These are phyloP conservation scores for Berberis vulgaris DNA, from an alignment of 164 flowering plant species.

Conservation along the genomic window DNA sequence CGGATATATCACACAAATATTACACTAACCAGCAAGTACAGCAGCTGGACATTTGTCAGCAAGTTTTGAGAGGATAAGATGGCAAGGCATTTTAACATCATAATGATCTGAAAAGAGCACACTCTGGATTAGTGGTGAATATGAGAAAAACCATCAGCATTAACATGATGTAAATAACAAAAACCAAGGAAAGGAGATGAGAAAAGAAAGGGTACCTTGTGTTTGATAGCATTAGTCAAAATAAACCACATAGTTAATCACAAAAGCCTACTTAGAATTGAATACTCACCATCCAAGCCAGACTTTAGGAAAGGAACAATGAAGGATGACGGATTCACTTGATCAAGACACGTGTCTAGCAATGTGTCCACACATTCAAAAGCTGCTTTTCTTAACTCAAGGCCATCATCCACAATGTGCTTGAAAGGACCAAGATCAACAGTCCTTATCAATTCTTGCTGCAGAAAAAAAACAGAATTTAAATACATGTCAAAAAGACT, in stretches of 20 bases:
- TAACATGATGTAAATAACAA: no score
- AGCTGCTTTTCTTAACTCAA: slow-evolving; percentile 96
- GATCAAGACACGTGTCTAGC: slow-evolving; percentile 94
- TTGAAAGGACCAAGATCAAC: slow-evolving; percentile 99
- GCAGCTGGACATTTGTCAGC: slow-evolving; percentile 96
- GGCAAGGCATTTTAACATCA: slow-evolving; percentile 99
- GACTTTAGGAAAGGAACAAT: slow-evolving; percentile 94
- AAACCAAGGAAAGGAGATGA: no score
- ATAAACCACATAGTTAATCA: no score
- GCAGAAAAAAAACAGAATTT: slow-evolving; percentile 20
- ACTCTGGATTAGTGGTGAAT: background rate
- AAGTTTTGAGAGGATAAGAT: slow-evolving; percentile 95
- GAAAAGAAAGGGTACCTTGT: no score
- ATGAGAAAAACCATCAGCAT: background rate
- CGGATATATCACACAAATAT: background rate
- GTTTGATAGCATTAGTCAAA: no score
- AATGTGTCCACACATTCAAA: slow-evolving; percentile 98
- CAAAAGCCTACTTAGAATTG: background rate
- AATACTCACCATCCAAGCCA: slow-evolving; percentile 79
- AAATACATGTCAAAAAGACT: background rate
- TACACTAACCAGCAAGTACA: slow-evolving; percentile 74
- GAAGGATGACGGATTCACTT: slow-evolving; percentile 95
- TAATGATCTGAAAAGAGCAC: slow-evolving; percentile 66
- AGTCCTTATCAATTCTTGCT: slow-evolving; percentile 94
- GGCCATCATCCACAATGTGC: slow-evolving; percentile 98